Base-by-base conservation (phyloP, 495 filamentous ascomycete species). In the Penicillium salamii region DNA sequence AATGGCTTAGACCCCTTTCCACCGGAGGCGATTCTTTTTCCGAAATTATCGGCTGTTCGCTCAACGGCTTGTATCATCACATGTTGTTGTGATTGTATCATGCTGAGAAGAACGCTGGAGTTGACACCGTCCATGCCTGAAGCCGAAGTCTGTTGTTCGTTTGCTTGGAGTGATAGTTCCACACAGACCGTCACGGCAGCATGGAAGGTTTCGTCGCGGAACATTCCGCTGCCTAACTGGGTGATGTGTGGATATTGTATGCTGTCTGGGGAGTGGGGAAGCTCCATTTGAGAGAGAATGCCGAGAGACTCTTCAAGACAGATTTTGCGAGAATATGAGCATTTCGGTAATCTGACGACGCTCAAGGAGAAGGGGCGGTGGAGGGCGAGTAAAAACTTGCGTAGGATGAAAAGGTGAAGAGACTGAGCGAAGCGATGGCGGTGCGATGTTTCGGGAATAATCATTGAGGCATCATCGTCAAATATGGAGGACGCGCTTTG, bases 261-360 rank as follows among this genome's bases (percentile, higher is more conserved):
- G 0, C 44, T 13, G 13, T 58, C 55, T 0, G 58, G 33, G 21
- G 68, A 42, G 43, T 52, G 12, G 0, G 61, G 53, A n/a, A 65
- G 53, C 26, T 70, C 64, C 61, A 76, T 60, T 29, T 63, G 65
- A 0, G 76, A 77, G 13, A 82, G 55, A 19, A 82, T 71, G 15
- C 75, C 68, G 21, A 81, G 54, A 0, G 77, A 71, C 13, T 67
- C 59, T 24, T 85, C 81, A 0, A 84, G 55, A 33, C 71, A 70
- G 7, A 77, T 58, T 53, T 80, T 84, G 5, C 71, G 76, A 4
- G 81, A 84, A 55, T 76, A 83, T 28, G 78, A 76, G 54, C 75
- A 83, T 49, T 76, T 59, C 0, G 76, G 78, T 13, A 80, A 70
- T 8, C 61, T 54, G 7, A 63, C 64, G 14, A 79, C 75, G 46